Percentiles rank a stretch among this genome's conserved stretches.
Evolutionary conservation across 306 rosid species (phyloP).

Genomic region (Pterocarpus macrocarpus): DNA sequence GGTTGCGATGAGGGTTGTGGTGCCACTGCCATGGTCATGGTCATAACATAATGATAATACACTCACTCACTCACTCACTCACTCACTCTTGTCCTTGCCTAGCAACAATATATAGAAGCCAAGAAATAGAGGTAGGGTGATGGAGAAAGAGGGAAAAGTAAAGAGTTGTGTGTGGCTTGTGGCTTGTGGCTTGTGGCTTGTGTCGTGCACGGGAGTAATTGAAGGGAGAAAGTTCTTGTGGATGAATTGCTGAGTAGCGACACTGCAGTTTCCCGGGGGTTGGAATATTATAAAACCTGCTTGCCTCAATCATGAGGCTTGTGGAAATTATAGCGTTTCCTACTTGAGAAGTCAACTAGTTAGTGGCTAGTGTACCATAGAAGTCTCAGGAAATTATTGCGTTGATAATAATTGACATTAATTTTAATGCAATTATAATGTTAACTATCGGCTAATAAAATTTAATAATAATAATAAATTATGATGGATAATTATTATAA

Average conservation of each 20-base stretch:
- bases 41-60: neutral
- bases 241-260: neutral
- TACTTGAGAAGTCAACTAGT: neutral
- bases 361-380: no score
- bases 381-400: no score
- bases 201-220: neutral
- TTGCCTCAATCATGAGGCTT: constrained; percentile 19
- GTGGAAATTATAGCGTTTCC: constrained; percentile 33
- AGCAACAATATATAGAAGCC: neutral
- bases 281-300: neutral
- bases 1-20: neutral
- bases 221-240: neutral
- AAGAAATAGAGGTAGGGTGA: neutral
- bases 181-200: neutral
- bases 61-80: no score
- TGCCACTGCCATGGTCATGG: neutral
- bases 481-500: no score
- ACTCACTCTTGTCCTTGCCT: neutral
- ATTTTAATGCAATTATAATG: no score
- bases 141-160: constrained; percentile 13
- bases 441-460: no score
- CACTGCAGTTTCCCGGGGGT: constrained; percentile 32
- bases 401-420: no score
- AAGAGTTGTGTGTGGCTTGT: neutral
- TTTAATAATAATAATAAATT: no score